These are phyloP conservation scores for Tetrapisispora nanseiensis DNA, from an alignment of 805 yeast genomes.

Conservation along the genomic window DNA sequence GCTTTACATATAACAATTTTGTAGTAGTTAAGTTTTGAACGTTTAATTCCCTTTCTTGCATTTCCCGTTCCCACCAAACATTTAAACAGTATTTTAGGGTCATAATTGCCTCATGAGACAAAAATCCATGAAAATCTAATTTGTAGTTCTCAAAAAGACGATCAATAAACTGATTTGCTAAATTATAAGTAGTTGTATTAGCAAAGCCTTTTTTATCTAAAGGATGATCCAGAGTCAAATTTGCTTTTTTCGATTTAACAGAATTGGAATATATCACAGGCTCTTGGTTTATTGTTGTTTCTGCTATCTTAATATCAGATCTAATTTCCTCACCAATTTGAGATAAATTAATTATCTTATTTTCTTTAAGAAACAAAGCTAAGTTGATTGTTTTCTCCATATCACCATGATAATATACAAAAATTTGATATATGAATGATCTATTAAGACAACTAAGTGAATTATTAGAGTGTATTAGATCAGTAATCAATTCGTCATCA, in stretches of 20 bases:
- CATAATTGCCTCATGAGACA: conserved; percentile 38
- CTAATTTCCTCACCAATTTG: not conserved
- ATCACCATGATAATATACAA: conserved; percentile 37
- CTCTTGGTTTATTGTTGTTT: too few relatives aligned
- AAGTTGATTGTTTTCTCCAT: conserved; percentile 6
- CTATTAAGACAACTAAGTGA: conserved; percentile 30
- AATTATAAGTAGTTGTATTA: not conserved
- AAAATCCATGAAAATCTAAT: conserved; percentile 51
- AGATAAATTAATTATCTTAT: not conserved
- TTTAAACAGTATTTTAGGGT: conserved; percentile 31
- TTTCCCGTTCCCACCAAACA: conserved; percentile 59
- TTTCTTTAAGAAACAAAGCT: not conserved
- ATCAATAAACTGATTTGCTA: conserved; percentile 6
- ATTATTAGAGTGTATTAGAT: conserved; percentile 28
- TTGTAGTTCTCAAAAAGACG: conserved; percentile 12
- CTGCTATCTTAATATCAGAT: not conserved
- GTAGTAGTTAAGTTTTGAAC: conserved; percentile 32
- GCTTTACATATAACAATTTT: conserved; percentile 34
- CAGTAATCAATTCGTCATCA: conserved; percentile 6
- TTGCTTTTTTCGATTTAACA: not conserved
- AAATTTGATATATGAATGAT: conserved; percentile 31
- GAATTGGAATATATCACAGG: not conserved
- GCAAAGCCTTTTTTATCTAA: not conserved
- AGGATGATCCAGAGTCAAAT: not conserved
- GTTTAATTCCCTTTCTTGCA: conserved; percentile 32